These are phyloP conservation scores for Phytophthora boehmeriae DNA, from an alignment of 352 stramenopile species.

Conservation along the genomic window DNA sequence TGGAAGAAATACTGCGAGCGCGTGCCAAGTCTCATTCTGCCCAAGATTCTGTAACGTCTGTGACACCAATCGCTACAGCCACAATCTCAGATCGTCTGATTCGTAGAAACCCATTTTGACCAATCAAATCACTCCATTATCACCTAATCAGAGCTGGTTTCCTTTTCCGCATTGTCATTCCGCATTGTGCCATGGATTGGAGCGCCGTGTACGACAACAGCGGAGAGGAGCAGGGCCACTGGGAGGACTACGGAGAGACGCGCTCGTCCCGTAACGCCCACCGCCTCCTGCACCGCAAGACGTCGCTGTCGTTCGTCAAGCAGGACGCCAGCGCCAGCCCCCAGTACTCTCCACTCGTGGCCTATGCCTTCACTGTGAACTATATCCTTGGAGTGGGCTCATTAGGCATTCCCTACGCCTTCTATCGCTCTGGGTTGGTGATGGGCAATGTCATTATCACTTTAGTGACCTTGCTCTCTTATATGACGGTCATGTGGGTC, in stretches of 20 bases:
- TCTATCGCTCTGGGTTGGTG: conserved; percentile 79
- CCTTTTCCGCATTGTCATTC: conserved; percentile 19
- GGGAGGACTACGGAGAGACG: conserved; percentile 76
- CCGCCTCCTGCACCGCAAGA: conserved; percentile 65
- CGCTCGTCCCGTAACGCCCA: conserved; percentile 74
- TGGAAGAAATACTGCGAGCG: conserved; percentile 93
- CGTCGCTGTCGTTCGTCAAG: conserved; percentile 51
- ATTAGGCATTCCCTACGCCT: conserved; percentile 88
- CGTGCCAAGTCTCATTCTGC: conserved; percentile 90
- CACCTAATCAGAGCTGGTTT: no score
- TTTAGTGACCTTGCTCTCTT: conserved; percentile 80
- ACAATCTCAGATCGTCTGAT: neutral
- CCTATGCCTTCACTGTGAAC: conserved; percentile 92
- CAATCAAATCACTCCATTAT: no score
- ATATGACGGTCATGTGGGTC: conserved; percentile 92
- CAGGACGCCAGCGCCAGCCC: conserved; percentile 17
- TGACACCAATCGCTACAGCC: neutral
- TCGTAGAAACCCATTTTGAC: conserved; percentile 3
- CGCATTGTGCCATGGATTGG: conserved; percentile 78
- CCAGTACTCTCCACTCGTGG: conserved; percentile 75
- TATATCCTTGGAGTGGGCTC: conserved; percentile 93
- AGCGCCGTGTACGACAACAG: conserved; percentile 78
- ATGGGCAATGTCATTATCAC: conserved; percentile 80
- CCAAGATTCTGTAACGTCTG: conserved; percentile 66
- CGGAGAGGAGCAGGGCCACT: conserved; percentile 63